A percentile compares a stretch with the other conserved stretches of the same genome.
Evolutionary conservation across 2,329 filamentous ascomycete genomes (phyloP).

Genomic region (Alternaria hordeiaustralica): DNA sequence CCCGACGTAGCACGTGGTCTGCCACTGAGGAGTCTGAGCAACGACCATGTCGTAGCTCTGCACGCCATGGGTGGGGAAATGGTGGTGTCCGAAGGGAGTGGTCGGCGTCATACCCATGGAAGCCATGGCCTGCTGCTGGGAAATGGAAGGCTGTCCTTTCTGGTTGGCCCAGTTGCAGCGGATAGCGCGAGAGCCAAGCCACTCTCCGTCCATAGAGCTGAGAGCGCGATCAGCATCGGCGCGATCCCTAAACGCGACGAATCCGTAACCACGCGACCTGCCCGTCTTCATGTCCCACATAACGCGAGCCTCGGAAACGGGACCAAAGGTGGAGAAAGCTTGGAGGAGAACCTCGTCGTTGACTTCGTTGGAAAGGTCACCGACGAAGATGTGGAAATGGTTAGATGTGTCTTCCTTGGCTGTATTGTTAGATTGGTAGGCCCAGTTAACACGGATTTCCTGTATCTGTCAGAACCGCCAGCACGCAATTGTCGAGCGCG

Average conservation of each 20-base stretch:
- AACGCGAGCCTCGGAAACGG: slow-evolving; percentile 94
- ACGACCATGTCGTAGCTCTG: slow-evolving; percentile 98
- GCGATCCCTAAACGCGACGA: slow-evolving; percentile 95
- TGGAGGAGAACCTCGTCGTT: slow-evolving; percentile 94
- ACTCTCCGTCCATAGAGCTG: slow-evolving; percentile 98
- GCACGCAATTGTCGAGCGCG: slow-evolving; percentile 15
- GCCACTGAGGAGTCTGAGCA: slow-evolving; percentile 93
- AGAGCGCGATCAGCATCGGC: slow-evolving; percentile 93
- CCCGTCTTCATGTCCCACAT: slow-evolving; percentile 99
- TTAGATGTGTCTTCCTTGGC: slow-evolving; percentile 98
- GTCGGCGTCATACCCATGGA: slow-evolving; percentile 98
- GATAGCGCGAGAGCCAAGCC: slow-evolving; percentile 96
- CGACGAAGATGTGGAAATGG: slow-evolving; percentile 99
- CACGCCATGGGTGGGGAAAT: slow-evolving; percentile 95
- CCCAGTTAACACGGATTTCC: slow-evolving; percentile 99
- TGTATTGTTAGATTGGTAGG: slow-evolving; percentile 92
- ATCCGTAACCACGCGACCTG: slow-evolving; percentile 94
- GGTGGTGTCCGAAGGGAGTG: slow-evolving; percentile 94
- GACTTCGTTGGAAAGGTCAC: slow-evolving; percentile 96
- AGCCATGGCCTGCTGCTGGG: slow-evolving; percentile 95
- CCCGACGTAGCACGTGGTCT: slow-evolving; percentile 97
- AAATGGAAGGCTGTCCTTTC: slow-evolving; percentile 98
- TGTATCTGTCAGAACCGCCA: slow-evolving; percentile 51
- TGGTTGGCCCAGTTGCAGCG: slow-evolving; percentile 99
- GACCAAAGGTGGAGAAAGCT: slow-evolving; percentile 94